phyloP scores from a whole-genome alignment of 495 filamentous ascomycete genomes.

The Tuber brumale region DNA sequence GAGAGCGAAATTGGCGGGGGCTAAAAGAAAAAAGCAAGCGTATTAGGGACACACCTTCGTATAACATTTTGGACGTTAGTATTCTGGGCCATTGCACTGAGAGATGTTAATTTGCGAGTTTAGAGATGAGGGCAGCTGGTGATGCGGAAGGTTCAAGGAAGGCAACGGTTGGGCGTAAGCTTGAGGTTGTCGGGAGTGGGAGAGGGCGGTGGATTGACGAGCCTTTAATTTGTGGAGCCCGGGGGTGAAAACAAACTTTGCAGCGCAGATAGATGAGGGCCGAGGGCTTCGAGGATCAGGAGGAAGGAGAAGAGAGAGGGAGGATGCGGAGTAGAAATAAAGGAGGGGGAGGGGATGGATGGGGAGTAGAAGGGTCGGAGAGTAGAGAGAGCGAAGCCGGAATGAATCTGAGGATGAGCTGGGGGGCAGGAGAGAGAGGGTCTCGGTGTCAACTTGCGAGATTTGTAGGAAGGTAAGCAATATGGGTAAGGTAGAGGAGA shows the following conservation, averaged over 20 bases:
- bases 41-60: conserved; percentile 54
- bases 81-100: conserved; percentile 54
- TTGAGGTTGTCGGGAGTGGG: conserved; percentile 4
- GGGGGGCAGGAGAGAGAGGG: conserved; percentile 27
- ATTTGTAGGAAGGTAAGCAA: not conserved
- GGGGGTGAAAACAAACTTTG: conserved; percentile 16
- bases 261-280: not conserved
- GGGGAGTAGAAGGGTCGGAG: conserved; percentile 28
- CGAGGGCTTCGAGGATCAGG: conserved; percentile 4
- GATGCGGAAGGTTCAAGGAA: conserved; percentile 14
- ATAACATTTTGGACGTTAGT: conserved; percentile 59
- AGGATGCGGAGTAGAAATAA: conserved; percentile 16
- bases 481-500: conserved; percentile 2
- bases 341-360: conserved; percentile 3
- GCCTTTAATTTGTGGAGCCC: conserved; percentile 17
- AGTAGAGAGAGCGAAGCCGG: conserved; percentile 16
- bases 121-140: conserved; percentile 17
- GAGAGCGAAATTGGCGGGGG: conserved; percentile 7
- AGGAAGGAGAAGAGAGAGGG: conserved; percentile 18
- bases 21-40: not conserved
- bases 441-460: conserved; percentile 24
- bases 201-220: conserved; percentile 15
- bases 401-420: conserved; percentile 26
- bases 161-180: conserved; percentile 29
- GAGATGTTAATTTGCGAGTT: conserved; percentile 1